Evolutionary conservation across 2,329 filamentous ascomycete species (phyloP), one percentile per base, ranked within the genome.

Genomic region (Metarhizium album): DNA sequence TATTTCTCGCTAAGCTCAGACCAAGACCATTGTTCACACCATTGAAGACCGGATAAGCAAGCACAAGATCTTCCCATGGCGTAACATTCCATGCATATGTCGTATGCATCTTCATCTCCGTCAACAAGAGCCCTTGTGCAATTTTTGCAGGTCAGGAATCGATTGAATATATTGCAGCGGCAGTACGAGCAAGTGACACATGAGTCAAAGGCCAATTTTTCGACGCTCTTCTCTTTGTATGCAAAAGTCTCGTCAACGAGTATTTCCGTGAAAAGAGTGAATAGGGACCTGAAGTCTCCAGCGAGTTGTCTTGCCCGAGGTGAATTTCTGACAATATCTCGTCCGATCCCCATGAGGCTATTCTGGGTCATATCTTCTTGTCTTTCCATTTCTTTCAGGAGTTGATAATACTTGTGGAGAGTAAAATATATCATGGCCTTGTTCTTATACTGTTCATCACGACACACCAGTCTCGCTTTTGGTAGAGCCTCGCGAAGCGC

Each of bases 361-460:
- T 77, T 66, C 49, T 70, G 67, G 2, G 69, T 64, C 52, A 72
- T 70, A 48, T 75, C 70, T 11, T 69, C 64, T 29, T 67, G 67
- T 51, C 76, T 73, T 47, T 80, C 78, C 46, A 79, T 71, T 23
- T 75, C 70, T 43, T 66, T 64, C 16, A 87, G 76, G 47, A 80
- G 73, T n/a, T 73, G 71, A 54, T 76, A 73, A 64, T 97, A 97
- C 60, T 90, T 93, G 11, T 84, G 72, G 3, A 97, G 74, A 0
- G 90, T 88, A 63, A 84, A 95, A 66, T 90, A 95, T 43, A 96
- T 76, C 52, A 97, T 96, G 4, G 90, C 88, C 65, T 97, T 97
- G 70, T 95, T 96, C 66, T 97, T 97, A 74, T 98, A 98, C 66
- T 97, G 91, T 65, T 98, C 93, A 58, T 98, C 93, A 37, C 93